Evolutionary conservation across 2,329 filamentous ascomycete genomes (phyloP).

Genomic region (Fusarium sp.): DNA sequence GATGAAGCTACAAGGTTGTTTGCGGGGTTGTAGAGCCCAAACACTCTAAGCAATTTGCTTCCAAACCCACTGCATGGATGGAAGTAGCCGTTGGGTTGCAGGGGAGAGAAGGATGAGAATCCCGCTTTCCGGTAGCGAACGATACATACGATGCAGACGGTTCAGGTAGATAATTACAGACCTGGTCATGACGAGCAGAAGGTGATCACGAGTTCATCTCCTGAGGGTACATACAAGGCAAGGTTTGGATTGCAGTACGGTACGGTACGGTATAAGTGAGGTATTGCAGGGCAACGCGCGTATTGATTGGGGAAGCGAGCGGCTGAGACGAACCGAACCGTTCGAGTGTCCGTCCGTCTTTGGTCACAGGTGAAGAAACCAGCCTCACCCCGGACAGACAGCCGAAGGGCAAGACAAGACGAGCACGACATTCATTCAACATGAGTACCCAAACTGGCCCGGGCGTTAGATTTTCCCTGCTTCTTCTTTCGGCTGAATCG

Average conservation of each 20-base stretch:
- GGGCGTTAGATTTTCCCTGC: constrained; percentile 20
- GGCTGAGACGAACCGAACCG: constrained; percentile 17
- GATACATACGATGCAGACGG: constrained; percentile 3
- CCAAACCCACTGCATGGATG: constrained; percentile 25
- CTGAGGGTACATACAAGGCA: constrained; percentile 20
- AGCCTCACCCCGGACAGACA: constrained; percentile 20
- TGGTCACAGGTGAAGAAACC: not conserved
- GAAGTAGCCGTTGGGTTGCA: constrained; percentile 12
- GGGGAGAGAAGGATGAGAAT: constrained; percentile 20
- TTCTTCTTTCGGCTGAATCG: constrained; percentile 25
- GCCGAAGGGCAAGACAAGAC: constrained; percentile 5
- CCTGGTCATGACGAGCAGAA: constrained; percentile 14
- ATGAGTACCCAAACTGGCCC: constrained; percentile 20
- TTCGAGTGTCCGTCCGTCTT: not conserved
- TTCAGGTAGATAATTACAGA: not conserved
- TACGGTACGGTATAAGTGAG: constrained; percentile 9
- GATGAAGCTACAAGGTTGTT: constrained; percentile 35
- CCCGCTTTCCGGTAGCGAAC: constrained; percentile 26
- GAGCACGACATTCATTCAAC: constrained; percentile 31
- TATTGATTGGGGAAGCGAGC: constrained; percentile 15
- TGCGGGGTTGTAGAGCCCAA: constrained; percentile 33
- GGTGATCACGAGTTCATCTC: constrained; percentile 25
- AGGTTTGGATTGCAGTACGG: not conserved
- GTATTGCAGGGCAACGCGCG: constrained; percentile 11
- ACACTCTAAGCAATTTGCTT: constrained; percentile 32